phyloP scores from a whole-genome alignment of 2,329 filamentous ascomycete species.

The Aspergillus ochraceoroseus region DNA sequence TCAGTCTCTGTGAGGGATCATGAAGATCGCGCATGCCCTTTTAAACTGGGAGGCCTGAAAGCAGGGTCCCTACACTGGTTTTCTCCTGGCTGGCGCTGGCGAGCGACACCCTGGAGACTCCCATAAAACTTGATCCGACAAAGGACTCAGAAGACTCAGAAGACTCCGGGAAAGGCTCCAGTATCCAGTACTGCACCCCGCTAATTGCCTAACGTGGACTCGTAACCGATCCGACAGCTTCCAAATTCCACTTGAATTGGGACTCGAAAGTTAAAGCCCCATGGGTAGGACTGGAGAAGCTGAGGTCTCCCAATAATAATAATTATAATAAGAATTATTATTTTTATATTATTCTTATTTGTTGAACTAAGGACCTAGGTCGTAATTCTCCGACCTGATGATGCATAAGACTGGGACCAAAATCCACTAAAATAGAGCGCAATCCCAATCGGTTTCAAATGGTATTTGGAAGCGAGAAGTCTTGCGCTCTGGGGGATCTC shows the following conservation, averaged over 20 bases:
- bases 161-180: no score
- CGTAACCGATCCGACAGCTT: conserved; percentile 14
- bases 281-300: conserved; percentile 4
- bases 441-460: neutral
- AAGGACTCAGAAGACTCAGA: no score
- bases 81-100: neutral
- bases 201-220: conserved; percentile 16
- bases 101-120: neutral
- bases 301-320: no score
- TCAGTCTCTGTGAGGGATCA: neutral
- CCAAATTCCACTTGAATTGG: conserved; percentile 4
- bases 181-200: conserved; percentile 7
- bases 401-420: no score
- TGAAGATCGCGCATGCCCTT: conserved; percentile 12
- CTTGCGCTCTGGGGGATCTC: no score
- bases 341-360: no score
- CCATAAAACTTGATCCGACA: conserved; percentile 6
- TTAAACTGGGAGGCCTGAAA: conserved; percentile 2
- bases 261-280: neutral
- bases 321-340: no score
- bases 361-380: no score
- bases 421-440: neutral
- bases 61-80: no score
- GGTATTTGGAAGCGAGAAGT: conserved; percentile 3
- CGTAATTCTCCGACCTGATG: no score